Percentiles rank a stretch among this genome's conserved stretches.
These are phyloP conservation scores for Talaromyces amestolkiae DNA, from an alignment of 2,329 filamentous ascomycete species.

Conservation along the genomic window DNA sequence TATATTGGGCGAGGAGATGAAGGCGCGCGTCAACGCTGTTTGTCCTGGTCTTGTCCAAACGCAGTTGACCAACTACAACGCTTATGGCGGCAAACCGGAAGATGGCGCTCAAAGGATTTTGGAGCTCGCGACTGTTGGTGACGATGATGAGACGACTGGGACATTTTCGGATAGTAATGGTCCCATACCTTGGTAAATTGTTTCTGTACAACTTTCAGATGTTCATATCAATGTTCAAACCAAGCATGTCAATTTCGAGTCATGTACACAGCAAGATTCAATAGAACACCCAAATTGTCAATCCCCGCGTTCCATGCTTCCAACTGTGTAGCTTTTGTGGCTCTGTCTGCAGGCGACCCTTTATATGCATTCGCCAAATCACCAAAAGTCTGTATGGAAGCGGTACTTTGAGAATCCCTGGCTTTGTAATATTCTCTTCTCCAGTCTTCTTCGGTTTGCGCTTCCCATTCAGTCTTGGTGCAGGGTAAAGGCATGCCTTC, in stretches of 20 bases:
- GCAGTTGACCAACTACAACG: slow-evolving; percentile 6
- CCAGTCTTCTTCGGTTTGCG: slow-evolving; percentile 17
- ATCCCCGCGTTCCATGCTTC: slow-evolving; percentile 17
- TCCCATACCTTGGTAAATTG: slow-evolving; percentile 10
- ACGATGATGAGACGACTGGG: slow-evolving; percentile 16
- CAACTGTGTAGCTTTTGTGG: slow-evolving; percentile 12
- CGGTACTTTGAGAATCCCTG: slow-evolving; percentile 6
- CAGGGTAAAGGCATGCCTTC: slow-evolving; percentile 11
- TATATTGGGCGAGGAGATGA: slow-evolving; percentile 13
- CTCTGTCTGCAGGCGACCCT: background rate
- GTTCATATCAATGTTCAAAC: background rate
- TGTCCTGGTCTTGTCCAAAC: slow-evolving; percentile 17
- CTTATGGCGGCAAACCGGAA: slow-evolving; percentile 2
- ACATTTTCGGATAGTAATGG: slow-evolving; percentile 15
- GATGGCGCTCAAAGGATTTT: slow-evolving; percentile 15
- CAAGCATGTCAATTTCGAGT: background rate
- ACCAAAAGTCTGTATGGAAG: slow-evolving; percentile 6
- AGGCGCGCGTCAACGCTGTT: slow-evolving; percentile 12
- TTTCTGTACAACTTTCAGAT: background rate
- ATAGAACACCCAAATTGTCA: slow-evolving; percentile 17
- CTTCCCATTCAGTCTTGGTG: slow-evolving; percentile 18
- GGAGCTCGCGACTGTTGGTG: slow-evolving; percentile 13
- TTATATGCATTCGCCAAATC: slow-evolving; percentile 14
- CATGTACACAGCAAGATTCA: slow-evolving; percentile 16
- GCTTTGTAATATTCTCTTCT: slow-evolving; percentile 9